phyloP scores from a whole-genome alignment of 441 rosid species.

The Croton setiger region DNA sequence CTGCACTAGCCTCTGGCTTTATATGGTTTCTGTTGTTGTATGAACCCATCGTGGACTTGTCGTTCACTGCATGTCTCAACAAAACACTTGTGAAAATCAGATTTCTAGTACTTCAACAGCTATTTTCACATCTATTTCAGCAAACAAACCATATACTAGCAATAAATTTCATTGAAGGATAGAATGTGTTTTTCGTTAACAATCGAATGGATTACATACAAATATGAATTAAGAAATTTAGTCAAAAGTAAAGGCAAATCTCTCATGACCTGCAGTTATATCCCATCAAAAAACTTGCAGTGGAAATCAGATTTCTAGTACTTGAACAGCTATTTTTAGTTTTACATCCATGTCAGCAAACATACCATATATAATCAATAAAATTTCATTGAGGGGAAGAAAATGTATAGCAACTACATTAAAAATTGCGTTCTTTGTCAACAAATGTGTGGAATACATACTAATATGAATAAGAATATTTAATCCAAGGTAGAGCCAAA shows the following conservation, averaged over 20 bases:
- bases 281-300: no score
- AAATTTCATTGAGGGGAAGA: no score
- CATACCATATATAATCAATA: no score
- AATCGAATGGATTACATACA: background rate
- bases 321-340: no score
- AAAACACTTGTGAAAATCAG: constrained; percentile 1
- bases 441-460: background rate
- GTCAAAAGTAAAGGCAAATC: background rate
- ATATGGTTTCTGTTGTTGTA: constrained; percentile 32
- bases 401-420: no score
- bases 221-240: background rate
- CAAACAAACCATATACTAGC: background rate
- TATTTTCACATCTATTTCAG: constrained; percentile 1
- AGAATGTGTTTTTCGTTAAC: background rate
- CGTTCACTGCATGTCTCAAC: constrained; percentile 14
- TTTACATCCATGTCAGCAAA: no score
- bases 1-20: constrained; percentile 34
- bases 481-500: background rate
- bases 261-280: background rate
- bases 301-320: no score
- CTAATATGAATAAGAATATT: background rate
- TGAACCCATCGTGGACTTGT: constrained; percentile 35
- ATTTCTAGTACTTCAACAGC: background rate
- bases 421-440: background rate
- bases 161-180: background rate